Conservation (phyloP, 2,329 filamentous ascomycete genomes). For the Pseudopithomyces chartarum region DNA sequence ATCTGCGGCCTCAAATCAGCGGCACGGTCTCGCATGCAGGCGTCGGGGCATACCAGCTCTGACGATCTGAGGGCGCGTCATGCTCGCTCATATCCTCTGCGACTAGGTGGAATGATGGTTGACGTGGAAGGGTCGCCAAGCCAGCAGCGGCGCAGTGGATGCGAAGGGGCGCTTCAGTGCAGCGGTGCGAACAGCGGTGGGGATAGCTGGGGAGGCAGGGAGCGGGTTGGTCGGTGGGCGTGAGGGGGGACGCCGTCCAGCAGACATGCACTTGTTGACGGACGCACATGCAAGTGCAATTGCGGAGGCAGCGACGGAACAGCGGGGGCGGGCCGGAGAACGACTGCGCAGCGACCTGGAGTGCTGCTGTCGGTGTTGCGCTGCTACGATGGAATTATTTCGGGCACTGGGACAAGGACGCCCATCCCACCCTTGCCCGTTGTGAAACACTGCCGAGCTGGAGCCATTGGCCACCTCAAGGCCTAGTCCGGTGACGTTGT, state of each 20-base stretch:
- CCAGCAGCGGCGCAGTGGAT: constrained; percentile 33
- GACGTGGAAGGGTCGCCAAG: constrained; percentile 26
- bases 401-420: constrained; percentile 2
- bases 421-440: constrained; percentile 7
- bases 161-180: constrained; percentile 20
- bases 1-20: constrained; percentile 60
- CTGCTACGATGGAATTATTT: constrained; percentile 5
- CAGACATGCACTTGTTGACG: constrained; percentile 1
- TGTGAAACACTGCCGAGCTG: constrained; percentile 9
- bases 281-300: background rate
- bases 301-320: constrained; percentile 4
- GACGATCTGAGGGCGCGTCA: constrained; percentile 63
- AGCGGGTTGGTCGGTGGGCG: background rate
- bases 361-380: background rate
- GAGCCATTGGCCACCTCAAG: constrained; percentile 6
- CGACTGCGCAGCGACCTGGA: background rate
- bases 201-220: background rate
- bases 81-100: constrained; percentile 45
- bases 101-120: constrained; percentile 16
- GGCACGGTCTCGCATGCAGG: background rate
- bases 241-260: constrained; percentile 20
- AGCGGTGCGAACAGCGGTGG: constrained; percentile 4
- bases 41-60: constrained; percentile 55
- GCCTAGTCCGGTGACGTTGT: background rate
- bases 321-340: background rate